phyloP scores from a whole-genome alignment of 2,329 filamentous ascomycete species.

The Anthostomella pinea region DNA sequence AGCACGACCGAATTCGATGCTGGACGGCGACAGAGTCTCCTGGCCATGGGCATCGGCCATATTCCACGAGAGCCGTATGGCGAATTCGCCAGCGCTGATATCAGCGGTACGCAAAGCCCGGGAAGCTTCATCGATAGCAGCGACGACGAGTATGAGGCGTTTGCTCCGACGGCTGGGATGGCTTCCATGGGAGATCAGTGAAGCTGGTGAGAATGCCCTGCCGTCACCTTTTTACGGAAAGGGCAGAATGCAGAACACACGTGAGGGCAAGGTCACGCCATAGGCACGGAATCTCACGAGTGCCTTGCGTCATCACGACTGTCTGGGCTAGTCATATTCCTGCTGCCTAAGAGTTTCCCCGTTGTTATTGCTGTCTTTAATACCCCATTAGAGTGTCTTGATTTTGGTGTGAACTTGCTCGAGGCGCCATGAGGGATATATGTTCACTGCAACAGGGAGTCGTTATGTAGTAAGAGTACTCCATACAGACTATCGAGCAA shows the following conservation, averaged over 20 bases:
- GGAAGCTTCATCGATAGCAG: constrained; percentile 49
- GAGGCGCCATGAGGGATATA: too few species aligned
- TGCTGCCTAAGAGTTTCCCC: too few species aligned
- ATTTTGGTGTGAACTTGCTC: too few species aligned
- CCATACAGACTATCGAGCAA: too few species aligned
- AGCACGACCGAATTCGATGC: constrained; percentile 48
- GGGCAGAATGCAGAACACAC: background rate
- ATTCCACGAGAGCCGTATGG: constrained; percentile 36
- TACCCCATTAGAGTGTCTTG: too few species aligned
- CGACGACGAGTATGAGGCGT: constrained; percentile 55
- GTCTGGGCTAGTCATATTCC: too few species aligned
- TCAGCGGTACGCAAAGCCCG: constrained; percentile 52
- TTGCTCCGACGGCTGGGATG: constrained; percentile 35
- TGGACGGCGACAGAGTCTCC: constrained; percentile 35
- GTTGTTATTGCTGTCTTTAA: too few species aligned
- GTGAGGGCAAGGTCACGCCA: constrained; percentile 28
- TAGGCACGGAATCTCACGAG: constrained; percentile 29
- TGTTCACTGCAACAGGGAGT: too few species aligned
- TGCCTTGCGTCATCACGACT: constrained; percentile 16
- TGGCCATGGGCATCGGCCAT: constrained; percentile 34
- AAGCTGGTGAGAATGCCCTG: too few species aligned
- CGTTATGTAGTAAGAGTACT: too few species aligned
- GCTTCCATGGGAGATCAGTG: constrained; percentile 29
- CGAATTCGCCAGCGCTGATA: constrained; percentile 45
- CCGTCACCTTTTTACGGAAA: too few species aligned